Conservation (phyloP, 1,139 yeast species). For the Protomyces gravidus region DNA sequence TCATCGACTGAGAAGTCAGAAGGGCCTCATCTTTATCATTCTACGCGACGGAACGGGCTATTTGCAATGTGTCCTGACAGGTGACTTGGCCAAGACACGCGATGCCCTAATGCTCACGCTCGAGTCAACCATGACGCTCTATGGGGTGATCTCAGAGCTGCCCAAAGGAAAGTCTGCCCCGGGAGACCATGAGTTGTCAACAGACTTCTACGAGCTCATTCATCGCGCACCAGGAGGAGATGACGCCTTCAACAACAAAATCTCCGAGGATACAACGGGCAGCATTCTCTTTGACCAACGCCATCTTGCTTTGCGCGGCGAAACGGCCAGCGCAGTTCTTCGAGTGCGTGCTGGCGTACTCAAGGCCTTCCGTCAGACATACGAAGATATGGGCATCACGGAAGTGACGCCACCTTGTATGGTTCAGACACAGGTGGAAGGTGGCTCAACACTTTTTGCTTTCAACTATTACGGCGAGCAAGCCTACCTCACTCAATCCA, state of each 20-base stretch:
- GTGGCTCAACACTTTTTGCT: conserved; percentile 93
- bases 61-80: conserved; percentile 80
- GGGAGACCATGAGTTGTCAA: conserved; percentile 91
- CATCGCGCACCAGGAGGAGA: conserved; percentile 97
- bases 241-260: conserved; percentile 88
- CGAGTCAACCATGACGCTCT: conserved; percentile 76
- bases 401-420: conserved; percentile 99
- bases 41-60: conserved; percentile 94
- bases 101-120: conserved; percentile 78
- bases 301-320: conserved; percentile 93
- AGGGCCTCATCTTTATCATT: conserved; percentile 84
- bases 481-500: conserved; percentile 93
- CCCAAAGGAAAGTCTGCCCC: conserved; percentile 98
- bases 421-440: conserved; percentile 99
- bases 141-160: conserved; percentile 72
- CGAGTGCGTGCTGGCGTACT: conserved; percentile 84
- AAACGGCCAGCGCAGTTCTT: conserved; percentile 88
- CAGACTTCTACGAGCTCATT: conserved; percentile 79
- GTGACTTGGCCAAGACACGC: conserved; percentile 87
- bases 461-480: conserved; percentile 95
- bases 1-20: conserved; percentile 88
- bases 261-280: conserved; percentile 68
- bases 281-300: conserved; percentile 93
- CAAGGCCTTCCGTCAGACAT: conserved; percentile 69
- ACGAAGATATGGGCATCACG: conserved; percentile 64